Evolutionary conservation across 345 rosid genomes (phyloP).

Genomic region (Leavenworthia alabamica): DNA sequence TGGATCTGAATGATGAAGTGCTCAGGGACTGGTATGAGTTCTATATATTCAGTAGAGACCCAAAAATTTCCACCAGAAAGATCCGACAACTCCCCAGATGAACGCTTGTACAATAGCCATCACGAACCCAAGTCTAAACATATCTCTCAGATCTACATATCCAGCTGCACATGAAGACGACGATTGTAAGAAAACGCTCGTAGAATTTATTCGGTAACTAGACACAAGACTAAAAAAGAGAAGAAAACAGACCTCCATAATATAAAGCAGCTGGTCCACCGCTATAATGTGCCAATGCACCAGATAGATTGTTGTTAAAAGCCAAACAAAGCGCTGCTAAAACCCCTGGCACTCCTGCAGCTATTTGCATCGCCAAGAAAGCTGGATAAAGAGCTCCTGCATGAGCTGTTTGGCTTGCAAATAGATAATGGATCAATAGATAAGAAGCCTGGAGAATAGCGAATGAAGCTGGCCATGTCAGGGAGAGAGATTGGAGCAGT

Average conservation of each 20-base stretch:
- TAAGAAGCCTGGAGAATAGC: constrained; percentile 79
- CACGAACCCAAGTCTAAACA: constrained; percentile 72
- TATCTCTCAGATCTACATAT: constrained; percentile 68
- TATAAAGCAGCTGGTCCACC: constrained; percentile 96
- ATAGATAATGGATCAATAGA: constrained; percentile 77
- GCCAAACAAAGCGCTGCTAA: constrained; percentile 82
- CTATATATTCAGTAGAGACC: constrained; percentile 58
- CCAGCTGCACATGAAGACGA: constrained; percentile 53
- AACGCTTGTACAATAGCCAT: constrained; percentile 64
- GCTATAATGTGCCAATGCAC: constrained; percentile 85
- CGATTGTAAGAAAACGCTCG: not conserved
- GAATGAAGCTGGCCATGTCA: constrained; percentile 85
- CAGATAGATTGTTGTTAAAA: constrained; percentile 79
- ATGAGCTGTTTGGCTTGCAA: constrained; percentile 94
- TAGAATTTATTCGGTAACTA: not conserved
- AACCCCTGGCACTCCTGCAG: constrained; percentile 77
- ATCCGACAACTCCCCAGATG: constrained; percentile 78
- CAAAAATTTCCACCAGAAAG: constrained; percentile 92
- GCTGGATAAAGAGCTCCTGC: constrained; percentile 87
- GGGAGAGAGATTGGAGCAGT: constrained; percentile 53
- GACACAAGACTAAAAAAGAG: not conserved
- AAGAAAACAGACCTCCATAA: constrained; percentile 58
- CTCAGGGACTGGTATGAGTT: not conserved
- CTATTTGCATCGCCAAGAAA: constrained; percentile 89
- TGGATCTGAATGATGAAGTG: not conserved